phyloP scores from a whole-genome alignment of 148 eudicot genomes.

The Arctostaphylos glauca region DNA sequence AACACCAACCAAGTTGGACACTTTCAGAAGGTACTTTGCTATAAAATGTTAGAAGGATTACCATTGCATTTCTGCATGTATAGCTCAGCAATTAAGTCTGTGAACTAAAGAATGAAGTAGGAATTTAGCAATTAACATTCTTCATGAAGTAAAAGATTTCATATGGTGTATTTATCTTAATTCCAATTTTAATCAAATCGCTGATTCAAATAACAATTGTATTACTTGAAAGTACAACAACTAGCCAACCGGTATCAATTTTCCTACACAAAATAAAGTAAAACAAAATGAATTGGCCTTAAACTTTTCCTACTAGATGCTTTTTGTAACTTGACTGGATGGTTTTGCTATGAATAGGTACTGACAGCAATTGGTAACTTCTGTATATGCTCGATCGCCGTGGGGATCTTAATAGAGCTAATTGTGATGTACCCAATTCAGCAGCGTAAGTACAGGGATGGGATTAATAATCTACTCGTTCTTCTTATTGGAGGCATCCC shows the following conservation, averaged over 20 bases:
- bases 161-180: background rate
- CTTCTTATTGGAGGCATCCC: slow-evolving; percentile 87
- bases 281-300: background rate
- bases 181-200: background rate
- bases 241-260: background rate
- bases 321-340: background rate
- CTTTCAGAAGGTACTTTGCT: slow-evolving; percentile 60
- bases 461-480: slow-evolving; percentile 75
- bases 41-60: background rate
- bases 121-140: background rate
- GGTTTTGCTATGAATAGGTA: slow-evolving; percentile 38
- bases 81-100: background rate
- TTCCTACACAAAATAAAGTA: background rate
- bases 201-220: background rate
- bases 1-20: slow-evolving; percentile 77
- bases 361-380: slow-evolving; percentile 84
- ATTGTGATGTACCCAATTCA: slow-evolving; percentile 83
- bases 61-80: background rate
- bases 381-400: slow-evolving; percentile 66
- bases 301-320: background rate
- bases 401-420: slow-evolving; percentile 62
- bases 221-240: background rate
- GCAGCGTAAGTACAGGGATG: slow-evolving; percentile 64
- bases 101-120: background rate
- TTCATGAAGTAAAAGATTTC: background rate